phyloP scores from a whole-genome alignment of 129 eudicot species.

The Centella asiatica region DNA sequence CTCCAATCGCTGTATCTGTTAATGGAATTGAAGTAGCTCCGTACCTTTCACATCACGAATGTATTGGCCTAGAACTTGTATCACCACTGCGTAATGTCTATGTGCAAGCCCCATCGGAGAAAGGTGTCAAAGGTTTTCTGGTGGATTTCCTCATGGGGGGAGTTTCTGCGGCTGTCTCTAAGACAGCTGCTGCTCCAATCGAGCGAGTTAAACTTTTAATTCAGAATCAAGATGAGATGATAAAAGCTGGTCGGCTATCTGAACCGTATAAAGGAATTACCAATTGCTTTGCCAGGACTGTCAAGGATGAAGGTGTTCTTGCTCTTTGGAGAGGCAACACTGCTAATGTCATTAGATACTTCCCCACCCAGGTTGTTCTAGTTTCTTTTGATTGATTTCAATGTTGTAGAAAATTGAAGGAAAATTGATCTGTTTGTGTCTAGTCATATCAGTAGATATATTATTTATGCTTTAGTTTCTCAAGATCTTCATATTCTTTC shows the following conservation, averaged over 20 bases:
- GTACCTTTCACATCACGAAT: constrained; percentile 10
- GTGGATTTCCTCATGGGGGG: constrained; percentile 72
- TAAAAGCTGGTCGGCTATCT: constrained; percentile 42
- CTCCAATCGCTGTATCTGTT: constrained; percentile 14
- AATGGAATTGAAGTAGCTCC: constrained; percentile 22
- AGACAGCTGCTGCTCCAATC: constrained; percentile 71
- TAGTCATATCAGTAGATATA: too few species aligned
- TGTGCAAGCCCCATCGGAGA: constrained; percentile 51
- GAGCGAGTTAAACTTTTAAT: constrained; percentile 61
- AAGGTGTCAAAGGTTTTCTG: constrained; percentile 31
- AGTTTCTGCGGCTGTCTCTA: constrained; percentile 66
- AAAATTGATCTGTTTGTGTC: too few species aligned
- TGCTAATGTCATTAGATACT: constrained; percentile 63
- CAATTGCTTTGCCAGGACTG: constrained; percentile 47
- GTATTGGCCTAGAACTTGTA: constrained; percentile 9
- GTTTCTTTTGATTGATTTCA: not conserved
- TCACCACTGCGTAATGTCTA: constrained; percentile 28
- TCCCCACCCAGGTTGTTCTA: constrained; percentile 56
- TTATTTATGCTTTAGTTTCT: not conserved
- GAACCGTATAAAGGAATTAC: constrained; percentile 48
- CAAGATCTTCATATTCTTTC: constrained; percentile 7
- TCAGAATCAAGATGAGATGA: constrained; percentile 64
- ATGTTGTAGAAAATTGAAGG: too few species aligned
- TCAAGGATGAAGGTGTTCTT: constrained; percentile 52
- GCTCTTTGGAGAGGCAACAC: constrained; percentile 68